These are phyloP conservation scores for Euphorbia pulcherrima DNA, from an alignment of 345 rosid genomes.

Conservation along the genomic window DNA sequence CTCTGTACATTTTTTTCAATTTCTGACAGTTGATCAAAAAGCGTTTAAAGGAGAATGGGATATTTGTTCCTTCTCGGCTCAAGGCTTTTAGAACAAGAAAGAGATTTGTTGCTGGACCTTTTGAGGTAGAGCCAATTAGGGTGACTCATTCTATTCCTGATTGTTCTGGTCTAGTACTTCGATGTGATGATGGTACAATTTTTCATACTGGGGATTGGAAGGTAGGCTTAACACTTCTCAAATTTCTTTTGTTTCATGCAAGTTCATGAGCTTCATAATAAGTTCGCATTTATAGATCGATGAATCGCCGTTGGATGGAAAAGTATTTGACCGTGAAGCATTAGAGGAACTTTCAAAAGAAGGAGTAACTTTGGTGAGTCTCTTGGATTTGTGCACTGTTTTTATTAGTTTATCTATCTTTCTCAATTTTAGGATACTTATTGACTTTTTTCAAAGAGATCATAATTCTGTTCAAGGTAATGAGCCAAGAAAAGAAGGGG, in stretches of 20 bases:
- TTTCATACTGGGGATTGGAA: slow-evolving; percentile 99
- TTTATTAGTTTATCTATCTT: slow-evolving; percentile 6
- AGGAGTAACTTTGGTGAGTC: slow-evolving; percentile 87
- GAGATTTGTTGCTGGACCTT: slow-evolving; percentile 91
- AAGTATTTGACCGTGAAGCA: slow-evolving; percentile 73
- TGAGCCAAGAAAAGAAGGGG: neutral
- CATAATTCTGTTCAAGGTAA: neutral
- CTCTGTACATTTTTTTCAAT: slow-evolving; percentile 11
- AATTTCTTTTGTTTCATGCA: slow-evolving; percentile 7
- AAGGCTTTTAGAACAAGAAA: slow-evolving; percentile 60
- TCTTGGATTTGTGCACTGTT: slow-evolving; percentile 16
- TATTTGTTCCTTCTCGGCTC: slow-evolving; percentile 85
- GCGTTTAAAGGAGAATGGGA: slow-evolving; percentile 91
- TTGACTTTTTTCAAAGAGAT: neutral
- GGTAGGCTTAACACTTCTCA: slow-evolving; percentile 36
- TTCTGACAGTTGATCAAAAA: slow-evolving; percentile 77
- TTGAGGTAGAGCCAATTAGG: slow-evolving; percentile 90
- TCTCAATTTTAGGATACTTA: too few relatives aligned
- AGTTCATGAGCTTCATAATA: slow-evolving; percentile 25
- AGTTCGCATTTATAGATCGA: slow-evolving; percentile 59
- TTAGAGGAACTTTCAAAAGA: slow-evolving; percentile 91
- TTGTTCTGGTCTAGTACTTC: slow-evolving; percentile 93
- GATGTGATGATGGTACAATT: slow-evolving; percentile 95
- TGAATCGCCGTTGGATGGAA: slow-evolving; percentile 93
- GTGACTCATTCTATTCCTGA: slow-evolving; percentile 99